Evolutionary conservation across 768 basidiomycete genomes (phyloP).

Genomic region (Mycena rebaudengoi): DNA sequence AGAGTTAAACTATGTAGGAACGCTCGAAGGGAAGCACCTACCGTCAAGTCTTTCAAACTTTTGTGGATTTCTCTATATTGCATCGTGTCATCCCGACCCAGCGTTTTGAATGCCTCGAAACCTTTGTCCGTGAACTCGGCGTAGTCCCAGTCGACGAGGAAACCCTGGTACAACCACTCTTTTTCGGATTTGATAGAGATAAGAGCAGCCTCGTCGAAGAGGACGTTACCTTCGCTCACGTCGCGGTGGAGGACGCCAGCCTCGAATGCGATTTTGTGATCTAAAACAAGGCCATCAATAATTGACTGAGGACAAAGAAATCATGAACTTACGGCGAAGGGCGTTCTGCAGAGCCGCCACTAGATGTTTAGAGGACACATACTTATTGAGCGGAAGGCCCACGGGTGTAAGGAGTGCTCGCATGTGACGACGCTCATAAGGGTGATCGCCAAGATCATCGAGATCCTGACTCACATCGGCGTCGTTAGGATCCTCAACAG

Average conservation of each 20-base stretch:
- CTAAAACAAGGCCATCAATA: neutral
- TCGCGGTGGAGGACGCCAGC: conserved; percentile 14
- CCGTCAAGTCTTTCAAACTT: conserved; percentile 6
- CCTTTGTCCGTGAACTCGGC: conserved; percentile 3
- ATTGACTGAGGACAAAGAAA: neutral
- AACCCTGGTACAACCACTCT: neutral
- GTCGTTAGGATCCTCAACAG: neutral
- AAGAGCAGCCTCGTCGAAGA: neutral
- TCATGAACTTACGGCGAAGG: neutral
- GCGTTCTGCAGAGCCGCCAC: neutral
- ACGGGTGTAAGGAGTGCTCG: conserved; percentile 6
- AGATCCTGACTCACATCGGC: neutral
- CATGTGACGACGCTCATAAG: conserved; percentile 2
- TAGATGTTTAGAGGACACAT: neutral
- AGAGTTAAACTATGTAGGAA: neutral
- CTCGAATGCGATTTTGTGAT: neutral
- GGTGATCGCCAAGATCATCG: neutral
- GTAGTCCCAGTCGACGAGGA: conserved; percentile 15
- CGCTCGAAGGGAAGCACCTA: neutral
- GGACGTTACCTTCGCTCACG: conserved; percentile 8
- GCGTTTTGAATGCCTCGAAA: neutral
- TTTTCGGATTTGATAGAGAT: neutral
- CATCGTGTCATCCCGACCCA: neutral
- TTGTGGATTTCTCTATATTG: neutral
- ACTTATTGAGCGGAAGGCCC: neutral